Evolutionary conservation across 345 rosid genomes (phyloP).

Genomic region (Acer negundo): DNA sequence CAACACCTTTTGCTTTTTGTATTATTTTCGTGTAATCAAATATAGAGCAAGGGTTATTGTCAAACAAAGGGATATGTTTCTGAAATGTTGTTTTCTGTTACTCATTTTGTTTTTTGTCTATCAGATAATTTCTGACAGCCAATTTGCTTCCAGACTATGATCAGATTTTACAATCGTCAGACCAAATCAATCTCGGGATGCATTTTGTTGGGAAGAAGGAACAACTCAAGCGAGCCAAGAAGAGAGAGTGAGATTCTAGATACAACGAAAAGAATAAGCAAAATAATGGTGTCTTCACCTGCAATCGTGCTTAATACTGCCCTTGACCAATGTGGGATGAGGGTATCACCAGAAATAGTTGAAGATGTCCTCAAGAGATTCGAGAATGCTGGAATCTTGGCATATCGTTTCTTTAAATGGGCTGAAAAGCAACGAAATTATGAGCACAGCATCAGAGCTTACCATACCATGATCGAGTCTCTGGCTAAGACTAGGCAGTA

Average conservation of each 20-base stretch:
- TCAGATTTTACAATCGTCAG: conserved; percentile 20
- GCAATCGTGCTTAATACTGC: conserved; percentile 62
- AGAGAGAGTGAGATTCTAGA: conserved; percentile 49
- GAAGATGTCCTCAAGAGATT: conserved; percentile 68
- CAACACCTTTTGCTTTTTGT: too few species aligned
- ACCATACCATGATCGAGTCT: conserved; percentile 73
- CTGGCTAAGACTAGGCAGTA: conserved; percentile 84
- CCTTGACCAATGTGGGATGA: conserved; percentile 64
- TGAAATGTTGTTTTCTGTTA: neutral
- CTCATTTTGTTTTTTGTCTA: neutral
- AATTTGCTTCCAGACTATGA: conserved; percentile 12
- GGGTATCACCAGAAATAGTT: conserved; percentile 56
- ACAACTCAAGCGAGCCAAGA: conserved; percentile 37
- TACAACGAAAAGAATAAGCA: conserved; percentile 44
- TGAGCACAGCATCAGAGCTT: conserved; percentile 64
- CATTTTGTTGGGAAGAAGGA: conserved; percentile 30
- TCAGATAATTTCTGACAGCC: conserved; percentile 20
- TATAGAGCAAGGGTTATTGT: too few species aligned
- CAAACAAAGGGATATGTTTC: neutral
- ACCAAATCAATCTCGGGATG: conserved; percentile 27
- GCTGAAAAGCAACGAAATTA: conserved; percentile 82
- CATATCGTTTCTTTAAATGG: conserved; percentile 88
- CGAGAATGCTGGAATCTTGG: conserved; percentile 82
- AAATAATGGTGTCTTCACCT: conserved; percentile 71
- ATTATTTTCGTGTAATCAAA: too few species aligned